Percentiles rank a stretch among this genome's conserved stretches.
These are phyloP conservation scores for Drechslerella coelobrocha DNA, from an alignment of 2,329 filamentous ascomycete species.

Conservation along the genomic window DNA sequence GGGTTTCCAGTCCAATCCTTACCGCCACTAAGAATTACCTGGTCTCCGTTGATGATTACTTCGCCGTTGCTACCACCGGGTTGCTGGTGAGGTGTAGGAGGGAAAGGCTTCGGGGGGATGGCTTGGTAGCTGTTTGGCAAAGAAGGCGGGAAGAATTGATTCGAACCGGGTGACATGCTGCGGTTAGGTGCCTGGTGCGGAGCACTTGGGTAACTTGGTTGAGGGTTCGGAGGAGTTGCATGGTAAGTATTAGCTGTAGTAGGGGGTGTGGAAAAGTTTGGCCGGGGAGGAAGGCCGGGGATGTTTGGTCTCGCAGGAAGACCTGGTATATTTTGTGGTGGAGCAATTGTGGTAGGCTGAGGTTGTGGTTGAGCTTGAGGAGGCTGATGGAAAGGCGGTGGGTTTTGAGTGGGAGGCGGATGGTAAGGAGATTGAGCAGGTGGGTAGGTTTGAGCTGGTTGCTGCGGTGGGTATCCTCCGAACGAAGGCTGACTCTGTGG, in stretches of 20 bases:
- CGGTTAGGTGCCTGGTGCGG: conserved; percentile 31
- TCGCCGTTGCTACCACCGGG: conserved; percentile 33
- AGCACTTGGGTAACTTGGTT: conserved; percentile 30
- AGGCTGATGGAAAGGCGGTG: conserved; percentile 52
- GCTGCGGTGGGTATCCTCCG: conserved; percentile 58
- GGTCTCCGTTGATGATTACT: conserved; percentile 48
- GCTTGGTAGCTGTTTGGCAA: conserved; percentile 33
- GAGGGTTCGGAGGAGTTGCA: conserved; percentile 46
- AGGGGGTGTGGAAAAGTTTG: conserved; percentile 62
- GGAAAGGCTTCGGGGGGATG: conserved; percentile 42
- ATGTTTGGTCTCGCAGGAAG: conserved; percentile 64
- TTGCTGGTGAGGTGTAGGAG: conserved; percentile 22
- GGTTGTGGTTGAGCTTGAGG: conserved; percentile 45
- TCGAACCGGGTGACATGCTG: conserved; percentile 36
- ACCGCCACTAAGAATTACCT: conserved; percentile 49
- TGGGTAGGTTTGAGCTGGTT: conserved; percentile 49
- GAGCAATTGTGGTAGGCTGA: conserved; percentile 56
- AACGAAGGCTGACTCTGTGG: conserved; percentile 61
- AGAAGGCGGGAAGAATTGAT: conserved; percentile 41
- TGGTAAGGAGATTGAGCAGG: conserved; percentile 48
- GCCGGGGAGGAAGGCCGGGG: conserved; percentile 68
- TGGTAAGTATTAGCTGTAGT: conserved; percentile 49
- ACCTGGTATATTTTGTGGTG: conserved; percentile 60
- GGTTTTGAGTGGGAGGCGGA: conserved; percentile 49
- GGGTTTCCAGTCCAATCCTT: conserved; percentile 47